Conservation (phyloP, 805 yeast genomes). For the Lipomyces starkeyi region DNA sequence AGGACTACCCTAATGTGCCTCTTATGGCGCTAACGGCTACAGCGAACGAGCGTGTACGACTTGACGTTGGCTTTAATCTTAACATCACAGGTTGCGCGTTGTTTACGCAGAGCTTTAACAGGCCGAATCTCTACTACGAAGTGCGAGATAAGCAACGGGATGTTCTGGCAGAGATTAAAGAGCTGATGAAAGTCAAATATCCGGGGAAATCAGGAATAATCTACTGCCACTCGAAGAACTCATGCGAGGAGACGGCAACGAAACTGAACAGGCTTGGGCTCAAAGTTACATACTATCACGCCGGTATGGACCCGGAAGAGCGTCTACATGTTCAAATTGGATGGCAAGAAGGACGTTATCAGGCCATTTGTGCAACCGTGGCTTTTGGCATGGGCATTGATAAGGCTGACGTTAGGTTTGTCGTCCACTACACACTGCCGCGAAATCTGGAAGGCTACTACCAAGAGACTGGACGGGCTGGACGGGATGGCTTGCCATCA, state of each 20-base stretch:
- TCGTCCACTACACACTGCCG: constrained; percentile 86
- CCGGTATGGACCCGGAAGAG: constrained; percentile 87
- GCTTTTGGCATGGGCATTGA: constrained; percentile 99
- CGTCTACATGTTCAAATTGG: constrained; percentile 70
- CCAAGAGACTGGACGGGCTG: constrained; percentile 98
- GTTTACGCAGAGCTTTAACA: constrained; percentile 88
- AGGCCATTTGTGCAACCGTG: constrained; percentile 93
- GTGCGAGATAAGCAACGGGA: constrained; percentile 68
- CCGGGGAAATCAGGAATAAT: constrained; percentile 78
- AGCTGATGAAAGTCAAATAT: constrained; percentile 59
- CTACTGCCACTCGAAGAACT: constrained; percentile 87
- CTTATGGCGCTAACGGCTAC: constrained; percentile 97
- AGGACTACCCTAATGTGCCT: constrained; percentile 78
- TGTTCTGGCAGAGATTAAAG: constrained; percentile 62
- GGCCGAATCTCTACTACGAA: constrained; percentile 82
- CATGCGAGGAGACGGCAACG: constrained; percentile 82
- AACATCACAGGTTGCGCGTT: constrained; percentile 60
- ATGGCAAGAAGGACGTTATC: constrained; percentile 79
- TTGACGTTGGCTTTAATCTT: constrained; percentile 83
- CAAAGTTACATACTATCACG: constrained; percentile 80
- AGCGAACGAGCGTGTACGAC: constrained; percentile 86
- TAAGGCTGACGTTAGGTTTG: constrained; percentile 92
- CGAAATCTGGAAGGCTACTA: constrained; percentile 93
- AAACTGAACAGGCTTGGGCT: constrained; percentile 66
- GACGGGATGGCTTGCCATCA: constrained; percentile 87